These are phyloP conservation scores for Tolypocladium album DNA, from an alignment of 2,329 filamentous ascomycete genomes.

Conservation along the genomic window DNA sequence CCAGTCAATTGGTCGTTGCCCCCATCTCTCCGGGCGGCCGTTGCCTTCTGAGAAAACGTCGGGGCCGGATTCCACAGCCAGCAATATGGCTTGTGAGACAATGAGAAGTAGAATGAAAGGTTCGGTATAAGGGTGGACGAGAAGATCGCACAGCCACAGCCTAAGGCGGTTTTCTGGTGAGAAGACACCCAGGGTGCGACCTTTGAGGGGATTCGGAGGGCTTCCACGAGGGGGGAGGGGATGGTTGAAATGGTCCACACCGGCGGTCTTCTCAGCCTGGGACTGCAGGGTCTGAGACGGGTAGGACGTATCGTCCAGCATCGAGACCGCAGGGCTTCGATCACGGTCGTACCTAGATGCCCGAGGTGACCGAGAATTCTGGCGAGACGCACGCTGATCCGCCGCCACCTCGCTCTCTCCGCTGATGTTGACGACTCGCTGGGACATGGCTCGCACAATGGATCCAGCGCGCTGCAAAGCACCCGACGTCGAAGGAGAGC, in stretches of 20 bases:
- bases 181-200: slow-evolving; percentile 78
- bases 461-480: slow-evolving; percentile 61
- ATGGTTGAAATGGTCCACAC: slow-evolving; percentile 8
- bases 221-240: slow-evolving; percentile 7
- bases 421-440: slow-evolving; percentile 94
- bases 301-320: slow-evolving; percentile 39
- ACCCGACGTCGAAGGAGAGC: slow-evolving; percentile 51
- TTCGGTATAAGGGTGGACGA: slow-evolving; percentile 81
- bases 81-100: slow-evolving; percentile 74
- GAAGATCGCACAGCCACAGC: slow-evolving; percentile 64
- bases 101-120: slow-evolving; percentile 81
- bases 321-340: slow-evolving; percentile 16
- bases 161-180: slow-evolving; percentile 66
- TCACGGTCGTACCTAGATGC: slow-evolving; percentile 23
- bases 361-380: slow-evolving; percentile 47
- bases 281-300: slow-evolving; percentile 34
- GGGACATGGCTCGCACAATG: slow-evolving; percentile 79
- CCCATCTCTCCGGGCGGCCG: slow-evolving; percentile 54
- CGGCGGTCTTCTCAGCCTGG: slow-evolving; percentile 32
- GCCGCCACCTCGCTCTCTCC: slow-evolving; percentile 77
- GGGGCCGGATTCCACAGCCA: slow-evolving; percentile 71
- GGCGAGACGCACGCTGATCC: slow-evolving; percentile 57
- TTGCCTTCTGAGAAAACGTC: slow-evolving; percentile 57
- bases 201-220: slow-evolving; percentile 64
- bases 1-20: slow-evolving; percentile 61